Evolutionary conservation across 805 yeast species (phyloP), one percentile per base, ranked within the genome.

Genomic region (Sugiyamaella chiloensis): DNA sequence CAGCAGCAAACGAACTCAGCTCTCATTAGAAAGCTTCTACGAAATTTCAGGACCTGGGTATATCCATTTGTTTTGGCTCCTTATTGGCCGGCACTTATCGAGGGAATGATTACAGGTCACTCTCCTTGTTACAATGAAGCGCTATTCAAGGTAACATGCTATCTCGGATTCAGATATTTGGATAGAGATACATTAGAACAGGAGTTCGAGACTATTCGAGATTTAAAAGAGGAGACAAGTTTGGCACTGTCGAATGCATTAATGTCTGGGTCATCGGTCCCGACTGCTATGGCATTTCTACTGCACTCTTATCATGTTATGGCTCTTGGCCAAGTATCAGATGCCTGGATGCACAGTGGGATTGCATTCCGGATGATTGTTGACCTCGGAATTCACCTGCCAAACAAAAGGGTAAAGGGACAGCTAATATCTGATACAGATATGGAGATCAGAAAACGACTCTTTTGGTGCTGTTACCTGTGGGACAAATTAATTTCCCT

Each of bases 331-430:
- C 24, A 41, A 26, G 37, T 37, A 16, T 40, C 52, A 7, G 23
- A 40, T 14, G 52, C 48, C 16, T 48, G 52, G 52, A 29, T 46
- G 11, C 45, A 48, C 40, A 29, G 41, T 20, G 52, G 52, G 5
- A 48, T 48, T 8, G 52, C 52, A 5, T 44, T 44, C n/a, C 23
- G 52, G 11, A 48, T 48, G 52, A 40, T 41, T n/a, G 17, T 30
- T 17, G 52, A 48, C 31, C 26, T 48, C 14, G 52, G 52, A 3
- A n/a, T 44, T 2, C 52, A 48, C 31, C 34, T 43, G 14, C 44
- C 42, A 5, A 40, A 27, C 26, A 29, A 35, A 19, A 14, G 32
- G 14, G 26, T 42, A 12, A 27, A 19, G 5, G 14, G 23, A 12
- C 17, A 14, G 9, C 24, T 4, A 14, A 16, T 31, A 12, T 31